Evolutionary conservation across 2,329 filamentous ascomycete genomes (phyloP).

Genomic region (Pseudocercospora musae): DNA sequence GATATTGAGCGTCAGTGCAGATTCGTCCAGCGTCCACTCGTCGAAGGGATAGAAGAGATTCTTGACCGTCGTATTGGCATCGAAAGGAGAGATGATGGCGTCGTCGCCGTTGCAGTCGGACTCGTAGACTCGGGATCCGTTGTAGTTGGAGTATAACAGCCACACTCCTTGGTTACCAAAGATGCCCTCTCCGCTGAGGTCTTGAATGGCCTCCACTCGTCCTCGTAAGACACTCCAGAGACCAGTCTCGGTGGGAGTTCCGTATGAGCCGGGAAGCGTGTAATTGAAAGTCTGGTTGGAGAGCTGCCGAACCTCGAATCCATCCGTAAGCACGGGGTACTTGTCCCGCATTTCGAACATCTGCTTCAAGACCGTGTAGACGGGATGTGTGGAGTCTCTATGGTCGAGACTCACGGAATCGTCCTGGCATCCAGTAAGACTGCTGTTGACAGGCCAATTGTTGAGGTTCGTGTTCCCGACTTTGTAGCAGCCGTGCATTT

Average conservation of each 20-base stretch:
- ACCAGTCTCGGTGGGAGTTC: conserved; percentile 47
- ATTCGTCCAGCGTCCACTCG: conserved; percentile 50
- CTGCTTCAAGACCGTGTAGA: conserved; percentile 59
- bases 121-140: conserved; percentile 50
- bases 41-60: conserved; percentile 63
- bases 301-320: conserved; percentile 53
- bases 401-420: conserved; percentile 58
- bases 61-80: conserved; percentile 53
- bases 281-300: conserved; percentile 55
- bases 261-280: conserved; percentile 52
- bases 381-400: conserved; percentile 59
- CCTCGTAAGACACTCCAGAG: conserved; percentile 60
- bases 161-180: conserved; percentile 50
- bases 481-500: conserved; percentile 61
- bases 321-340: conserved; percentile 59
- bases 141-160: conserved; percentile 52
- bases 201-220: conserved; percentile 51
- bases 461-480: conserved; percentile 57
- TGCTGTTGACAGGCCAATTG: conserved; percentile 55
- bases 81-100: conserved; percentile 57
- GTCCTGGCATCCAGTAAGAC: conserved; percentile 55
- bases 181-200: conserved; percentile 41
- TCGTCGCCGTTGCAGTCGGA: conserved; percentile 55
- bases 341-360: conserved; percentile 59
- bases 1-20: conserved; percentile 46